Evolutionary conservation across 192 early-diverging fungal species (phyloP), one percentile per base, ranked within the genome.

Genomic region (Gigaspora rosea): DNA sequence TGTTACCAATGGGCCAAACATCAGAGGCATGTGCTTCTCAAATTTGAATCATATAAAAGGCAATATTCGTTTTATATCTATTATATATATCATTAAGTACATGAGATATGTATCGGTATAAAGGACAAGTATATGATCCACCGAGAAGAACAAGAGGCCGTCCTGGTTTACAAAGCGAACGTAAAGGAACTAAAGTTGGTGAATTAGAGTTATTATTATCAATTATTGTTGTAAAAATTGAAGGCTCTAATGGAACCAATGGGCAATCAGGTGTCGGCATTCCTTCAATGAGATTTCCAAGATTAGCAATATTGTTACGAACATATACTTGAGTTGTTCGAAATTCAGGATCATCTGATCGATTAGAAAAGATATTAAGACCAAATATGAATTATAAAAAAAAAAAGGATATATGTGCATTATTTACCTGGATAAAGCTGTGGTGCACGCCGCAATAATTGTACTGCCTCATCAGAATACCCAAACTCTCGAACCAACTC

Each of bases 261-360:
- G 54, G 54, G 47, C 71, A 73, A 73, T 73, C 54, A 20, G 71
- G 71, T 73, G 71, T 33, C 22, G 18, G 11, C 35, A 73, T 73
- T 73, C 71, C 71, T 73, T 73, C 71, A 0, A 52, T 73, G 32
- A 73, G 71, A 73, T 73, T n/a, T 58, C 71, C 71, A 54, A 73
- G 12, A 73, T 41, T 16, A 73, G 52, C 51, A 59, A 73, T 27
- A 27, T 27, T 27, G 27, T 27, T 27, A 27, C 27, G 27, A 27
- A 27, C 27, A 27, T 27, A 27, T 27, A 27, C 27, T 27, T 27
- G 27, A 27, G 27, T 27, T 27, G 27, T 27, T 27, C 27, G 27
- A 1, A 27, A 27, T 27, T 27, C 27, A 27, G 27, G 27, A 27
- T 27, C 27, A 27, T 27, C 27, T 27, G 1, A 57, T 13, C 57